phyloP scores from a whole-genome alignment of 441 rosid species.

The Flueggea neowawraea region DNA sequence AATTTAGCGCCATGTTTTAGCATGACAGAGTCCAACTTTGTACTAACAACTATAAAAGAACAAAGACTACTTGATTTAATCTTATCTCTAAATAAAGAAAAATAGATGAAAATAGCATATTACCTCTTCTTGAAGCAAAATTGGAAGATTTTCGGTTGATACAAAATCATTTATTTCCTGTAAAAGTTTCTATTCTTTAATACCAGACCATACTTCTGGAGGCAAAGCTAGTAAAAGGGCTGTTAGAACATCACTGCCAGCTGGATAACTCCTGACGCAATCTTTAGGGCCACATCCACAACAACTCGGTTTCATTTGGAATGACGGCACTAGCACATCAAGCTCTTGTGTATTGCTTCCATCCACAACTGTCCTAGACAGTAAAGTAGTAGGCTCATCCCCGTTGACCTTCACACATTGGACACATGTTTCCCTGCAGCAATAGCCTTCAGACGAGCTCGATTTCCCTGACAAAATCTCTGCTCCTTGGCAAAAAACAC shows the following conservation, averaged over 20 bases:
- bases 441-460: conserved; percentile 33
- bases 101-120: neutral
- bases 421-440: conserved; percentile 58
- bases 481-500: conserved; percentile 55
- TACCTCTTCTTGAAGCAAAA: conserved; percentile 90
- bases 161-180: conserved; percentile 49
- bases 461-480: conserved; percentile 48
- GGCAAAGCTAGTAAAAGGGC: conserved; percentile 83
- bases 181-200: conserved; percentile 58
- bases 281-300: conserved; percentile 38
- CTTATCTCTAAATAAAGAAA: neutral
- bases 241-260: conserved; percentile 69
- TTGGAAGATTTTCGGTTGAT: conserved; percentile 49
- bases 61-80: too few relatives aligned
- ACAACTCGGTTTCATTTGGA: conserved; percentile 26
- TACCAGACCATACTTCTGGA: conserved; percentile 69
- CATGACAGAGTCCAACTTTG: too few relatives aligned
- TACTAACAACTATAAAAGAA: too few relatives aligned
- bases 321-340: conserved; percentile 66
- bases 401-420: conserved; percentile 50
- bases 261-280: conserved; percentile 42
- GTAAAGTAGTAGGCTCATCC: conserved; percentile 41
- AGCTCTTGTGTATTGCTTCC: conserved; percentile 44
- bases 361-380: conserved; percentile 50
- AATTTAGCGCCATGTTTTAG: too few relatives aligned